A percentile compares a stretch with the other conserved stretches of the same genome.
Evolutionary conservation across 371 early-diverging fungal genomes (phyloP).

Genomic region (Rhizopus delemar): DNA sequence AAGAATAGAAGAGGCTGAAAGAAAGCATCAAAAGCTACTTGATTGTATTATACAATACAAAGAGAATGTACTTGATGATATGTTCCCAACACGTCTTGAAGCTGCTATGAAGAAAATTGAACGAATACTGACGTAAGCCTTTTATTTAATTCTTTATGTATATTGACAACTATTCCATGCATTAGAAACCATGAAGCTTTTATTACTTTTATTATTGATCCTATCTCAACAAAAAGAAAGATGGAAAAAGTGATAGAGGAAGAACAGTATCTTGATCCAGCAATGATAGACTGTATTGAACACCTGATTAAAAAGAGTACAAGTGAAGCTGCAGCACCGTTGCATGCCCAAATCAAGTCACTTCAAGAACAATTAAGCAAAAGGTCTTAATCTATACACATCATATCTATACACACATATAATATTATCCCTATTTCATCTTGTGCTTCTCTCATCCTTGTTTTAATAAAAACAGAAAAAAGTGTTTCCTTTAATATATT

Average conservation of each 20-base stretch:
- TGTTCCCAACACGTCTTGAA: constrained; percentile 16
- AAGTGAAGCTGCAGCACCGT: constrained; percentile 7
- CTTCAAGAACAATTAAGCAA: constrained; percentile 21
- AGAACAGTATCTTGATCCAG: constrained; percentile 6
- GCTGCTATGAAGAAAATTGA: constrained; percentile 25
- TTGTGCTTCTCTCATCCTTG: not conserved
- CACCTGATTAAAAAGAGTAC: constrained; percentile 16
- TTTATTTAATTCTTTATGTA: not conserved
- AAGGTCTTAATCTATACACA: not conserved
- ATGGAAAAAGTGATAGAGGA: not conserved
- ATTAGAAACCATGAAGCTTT: constrained; percentile 29
- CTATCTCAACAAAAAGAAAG: constrained; percentile 13
- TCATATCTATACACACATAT: not conserved
- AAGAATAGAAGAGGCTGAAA: constrained; percentile 11
- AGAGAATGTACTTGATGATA: constrained; percentile 21
- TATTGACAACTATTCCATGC: not conserved
- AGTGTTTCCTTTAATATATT: not conserved
- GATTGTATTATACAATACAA: constrained; percentile 25
- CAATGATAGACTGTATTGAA: constrained; percentile 19
- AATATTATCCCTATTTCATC: not conserved
- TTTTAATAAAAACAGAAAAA: constrained; percentile 5
- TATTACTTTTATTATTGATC: constrained; percentile 24
- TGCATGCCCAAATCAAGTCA: constrained; percentile 14
- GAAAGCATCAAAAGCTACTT: constrained; percentile 19
- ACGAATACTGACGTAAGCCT: constrained; percentile 19